Evolutionary conservation across 2,329 filamentous ascomycete species (phyloP).

Genomic region (Sporothrix variecibatus): DNA sequence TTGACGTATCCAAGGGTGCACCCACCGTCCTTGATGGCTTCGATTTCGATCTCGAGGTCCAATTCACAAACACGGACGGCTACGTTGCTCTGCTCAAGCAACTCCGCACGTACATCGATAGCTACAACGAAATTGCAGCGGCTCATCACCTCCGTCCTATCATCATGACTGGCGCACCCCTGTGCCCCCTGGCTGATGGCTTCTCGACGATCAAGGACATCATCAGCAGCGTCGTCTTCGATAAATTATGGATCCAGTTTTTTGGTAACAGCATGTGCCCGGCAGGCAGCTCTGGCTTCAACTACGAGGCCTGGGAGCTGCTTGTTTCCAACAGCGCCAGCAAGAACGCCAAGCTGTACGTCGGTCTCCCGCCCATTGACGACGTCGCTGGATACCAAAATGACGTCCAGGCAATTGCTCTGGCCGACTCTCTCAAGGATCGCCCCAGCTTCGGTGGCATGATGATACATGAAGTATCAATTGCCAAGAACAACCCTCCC

Average conservation of each 20-base stretch:
- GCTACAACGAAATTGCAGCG: not conserved
- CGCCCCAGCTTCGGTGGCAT: slow-evolving; percentile 14
- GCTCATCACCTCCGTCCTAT: no score
- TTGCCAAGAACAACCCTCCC: not conserved
- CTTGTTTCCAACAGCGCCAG: not conserved
- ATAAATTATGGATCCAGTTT: no score
- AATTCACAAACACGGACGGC: not conserved
- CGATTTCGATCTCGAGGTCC: slow-evolving; percentile 22
- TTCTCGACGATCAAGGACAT: not conserved
- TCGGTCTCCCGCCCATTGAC: slow-evolving; percentile 2
- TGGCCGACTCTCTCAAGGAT: slow-evolving; percentile 9
- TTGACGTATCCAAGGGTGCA: not conserved
- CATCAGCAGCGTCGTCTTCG: not conserved
- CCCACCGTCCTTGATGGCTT: slow-evolving; percentile 21
- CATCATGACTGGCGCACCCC: slow-evolving; percentile 18
- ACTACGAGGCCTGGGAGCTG: no score
- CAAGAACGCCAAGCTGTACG: not conserved
- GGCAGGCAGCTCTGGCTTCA: no score
- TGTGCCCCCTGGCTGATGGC: slow-evolving; percentile 16
- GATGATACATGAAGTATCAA: slow-evolving; percentile 17
- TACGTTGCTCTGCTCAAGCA: slow-evolving; percentile 18
- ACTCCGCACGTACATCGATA: slow-evolving; percentile 3
- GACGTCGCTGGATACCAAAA: slow-evolving; percentile 6
- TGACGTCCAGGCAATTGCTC: not conserved
- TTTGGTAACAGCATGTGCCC: no score